phyloP scores from a whole-genome alignment of 345 rosid species.

The Eucalyptus marginata region DNA sequence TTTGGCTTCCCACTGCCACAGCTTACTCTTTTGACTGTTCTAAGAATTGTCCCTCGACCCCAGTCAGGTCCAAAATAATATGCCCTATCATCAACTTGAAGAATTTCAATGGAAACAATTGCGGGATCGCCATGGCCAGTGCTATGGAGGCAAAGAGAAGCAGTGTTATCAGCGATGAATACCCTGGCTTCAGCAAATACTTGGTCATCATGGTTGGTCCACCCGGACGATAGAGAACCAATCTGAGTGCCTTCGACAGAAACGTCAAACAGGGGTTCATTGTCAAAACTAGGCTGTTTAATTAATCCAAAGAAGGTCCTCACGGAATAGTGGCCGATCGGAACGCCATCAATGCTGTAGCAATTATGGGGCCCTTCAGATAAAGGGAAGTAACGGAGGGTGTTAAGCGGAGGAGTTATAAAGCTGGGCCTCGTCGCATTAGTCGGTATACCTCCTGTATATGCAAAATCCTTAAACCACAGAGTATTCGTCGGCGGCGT shows the following conservation, averaged over 20 bases:
- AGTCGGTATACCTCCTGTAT: slow-evolving; percentile 79
- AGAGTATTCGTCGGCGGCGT: slow-evolving; percentile 67
- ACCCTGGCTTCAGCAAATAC: slow-evolving; percentile 69
- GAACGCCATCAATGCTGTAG: slow-evolving; percentile 58
- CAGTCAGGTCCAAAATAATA: slow-evolving; percentile 53
- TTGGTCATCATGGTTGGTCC: slow-evolving; percentile 77
- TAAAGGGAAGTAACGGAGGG: slow-evolving; percentile 83
- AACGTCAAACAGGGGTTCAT: slow-evolving; percentile 82
- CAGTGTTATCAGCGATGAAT: slow-evolving; percentile 55
- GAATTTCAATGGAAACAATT: slow-evolving; percentile 72
- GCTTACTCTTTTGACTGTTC: slow-evolving; percentile 67
- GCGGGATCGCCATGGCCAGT: slow-evolving; percentile 99
- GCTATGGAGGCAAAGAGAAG: slow-evolving; percentile 83
- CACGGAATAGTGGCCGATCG: slow-evolving; percentile 72
- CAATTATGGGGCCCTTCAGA: slow-evolving; percentile 91
- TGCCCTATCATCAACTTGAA: slow-evolving; percentile 72
- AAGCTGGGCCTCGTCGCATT: slow-evolving; percentile 45
- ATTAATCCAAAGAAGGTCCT: slow-evolving; percentile 71
- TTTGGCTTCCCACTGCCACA: slow-evolving; percentile 61
- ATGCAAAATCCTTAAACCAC: slow-evolving; percentile 89
- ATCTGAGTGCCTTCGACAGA: slow-evolving; percentile 86
- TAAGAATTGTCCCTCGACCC: slow-evolving; percentile 50
- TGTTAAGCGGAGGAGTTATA: slow-evolving; percentile 58
- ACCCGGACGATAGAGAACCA: slow-evolving; percentile 72
- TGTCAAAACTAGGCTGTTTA: slow-evolving; percentile 25